phyloP scores from a whole-genome alignment of 2,329 filamentous ascomycete genomes.

The Dryadomyces quercivorus region DNA sequence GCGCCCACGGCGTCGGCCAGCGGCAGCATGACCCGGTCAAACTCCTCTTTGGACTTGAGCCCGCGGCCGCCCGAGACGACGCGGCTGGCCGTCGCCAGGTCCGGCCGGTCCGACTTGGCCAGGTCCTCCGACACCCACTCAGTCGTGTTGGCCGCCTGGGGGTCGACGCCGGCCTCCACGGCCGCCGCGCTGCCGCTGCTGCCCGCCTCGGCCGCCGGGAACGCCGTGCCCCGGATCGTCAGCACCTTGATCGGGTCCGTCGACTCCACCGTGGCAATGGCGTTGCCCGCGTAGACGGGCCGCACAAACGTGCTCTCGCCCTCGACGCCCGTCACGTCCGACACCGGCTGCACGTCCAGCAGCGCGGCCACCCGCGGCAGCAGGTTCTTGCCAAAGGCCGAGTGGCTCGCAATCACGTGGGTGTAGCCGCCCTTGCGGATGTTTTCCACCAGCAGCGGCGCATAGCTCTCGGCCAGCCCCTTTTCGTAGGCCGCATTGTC shows the following conservation, averaged over 20 bases:
- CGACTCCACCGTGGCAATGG: conserved; percentile 90
- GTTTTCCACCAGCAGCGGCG: conserved; percentile 87
- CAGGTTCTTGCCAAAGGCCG: conserved; percentile 91
- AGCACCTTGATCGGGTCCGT: conserved; percentile 75
- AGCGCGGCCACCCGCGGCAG: conserved; percentile 85
- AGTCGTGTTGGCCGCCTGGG: conserved; percentile 58
- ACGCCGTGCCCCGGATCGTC: conserved; percentile 87
- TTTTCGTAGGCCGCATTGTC: conserved; percentile 89
- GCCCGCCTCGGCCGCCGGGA: conserved; percentile 54
- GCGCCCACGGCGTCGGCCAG: conserved; percentile 86
- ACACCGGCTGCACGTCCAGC: conserved; percentile 85
- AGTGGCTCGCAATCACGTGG: conserved; percentile 81
- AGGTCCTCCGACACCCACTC: conserved; percentile 95
- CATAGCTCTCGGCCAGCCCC: conserved; percentile 87
- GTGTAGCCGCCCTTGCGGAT: conserved; percentile 93
- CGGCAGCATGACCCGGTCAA: conserved; percentile 83
- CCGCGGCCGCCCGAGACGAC: conserved; percentile 92
- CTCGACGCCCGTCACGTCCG: conserved; percentile 79
- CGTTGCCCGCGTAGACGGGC: conserved; percentile 95
- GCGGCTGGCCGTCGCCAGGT: conserved; percentile 75
- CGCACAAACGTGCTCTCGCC: conserved; percentile 89
- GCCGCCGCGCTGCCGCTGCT: conserved; percentile 54
- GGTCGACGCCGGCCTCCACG: conserved; percentile 72
- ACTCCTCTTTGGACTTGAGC: conserved; percentile 95
- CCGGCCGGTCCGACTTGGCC: conserved; percentile 84